phyloP scores from a whole-genome alignment of 2,329 filamentous ascomycete genomes.

The Aspergillus flavus region DNA sequence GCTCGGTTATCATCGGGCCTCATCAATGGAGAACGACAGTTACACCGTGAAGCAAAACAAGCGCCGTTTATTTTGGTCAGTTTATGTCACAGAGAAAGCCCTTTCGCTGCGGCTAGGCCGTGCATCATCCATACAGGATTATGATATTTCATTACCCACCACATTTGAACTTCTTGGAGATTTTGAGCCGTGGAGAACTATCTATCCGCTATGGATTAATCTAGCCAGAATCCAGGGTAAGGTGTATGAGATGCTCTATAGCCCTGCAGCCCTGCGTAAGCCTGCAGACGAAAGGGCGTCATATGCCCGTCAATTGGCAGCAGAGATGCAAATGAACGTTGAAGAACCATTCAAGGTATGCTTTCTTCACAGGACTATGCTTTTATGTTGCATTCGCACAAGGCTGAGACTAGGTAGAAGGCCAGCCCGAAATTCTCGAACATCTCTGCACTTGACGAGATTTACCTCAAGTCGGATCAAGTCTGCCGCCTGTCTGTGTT shows the following conservation, averaged over 20 bases:
- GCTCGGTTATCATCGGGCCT: constrained; percentile 59
- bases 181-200: constrained; percentile 43
- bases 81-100: constrained; percentile 62
- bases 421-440: constrained; percentile 12
- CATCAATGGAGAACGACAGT: constrained; percentile 31
- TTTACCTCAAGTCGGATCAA: constrained; percentile 37
- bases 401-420: constrained; percentile 12
- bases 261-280: constrained; percentile 33
- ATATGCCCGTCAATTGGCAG: constrained; percentile 32
- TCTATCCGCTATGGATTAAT: constrained; percentile 59
- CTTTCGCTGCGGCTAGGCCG: constrained; percentile 63
- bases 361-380: background rate
- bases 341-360: constrained; percentile 35
- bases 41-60: constrained; percentile 33
- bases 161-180: constrained; percentile 18
- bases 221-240: constrained; percentile 60
- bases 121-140: constrained; percentile 60
- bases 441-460: constrained; percentile 29
- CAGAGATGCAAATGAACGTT: constrained; percentile 30
- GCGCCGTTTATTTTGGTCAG: constrained; percentile 58
- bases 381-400: background rate
- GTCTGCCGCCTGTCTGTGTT: constrained; percentile 40
- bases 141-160: constrained; percentile 57
- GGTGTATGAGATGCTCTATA: constrained; percentile 62
- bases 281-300: constrained; percentile 28